Evolutionary conservation across 2,329 filamentous ascomycete species (phyloP), one percentile per base, ranked within the genome.

Genomic region (Xylogone sp.): DNA sequence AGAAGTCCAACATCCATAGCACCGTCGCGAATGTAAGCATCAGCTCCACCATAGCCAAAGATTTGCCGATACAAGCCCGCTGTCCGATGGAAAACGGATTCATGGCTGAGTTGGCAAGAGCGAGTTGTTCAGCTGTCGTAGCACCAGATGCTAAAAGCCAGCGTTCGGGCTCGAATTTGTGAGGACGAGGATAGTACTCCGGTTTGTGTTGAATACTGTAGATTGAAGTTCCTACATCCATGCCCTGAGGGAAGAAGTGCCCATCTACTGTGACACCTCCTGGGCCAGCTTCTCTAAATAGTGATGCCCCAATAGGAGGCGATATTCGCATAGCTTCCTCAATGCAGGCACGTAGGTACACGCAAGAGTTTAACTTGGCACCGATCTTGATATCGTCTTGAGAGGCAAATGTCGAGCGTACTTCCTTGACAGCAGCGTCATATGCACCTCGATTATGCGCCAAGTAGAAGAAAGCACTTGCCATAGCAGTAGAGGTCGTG

Each of bases 161-260:
- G 19, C 75, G 68, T 58, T 76, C 72, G 1, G 74, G 74, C 13
- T 69, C 53, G 54, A 68, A 77, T 1, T 54, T 51, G 47, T 68
- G 66, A 1, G 74, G 68, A 24, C 68, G 58, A 1, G 69, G 68
- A 59, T 71, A 76, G 63, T 75, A 75, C 8, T 64, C 52, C 2
- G 67, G 57, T 48, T 75, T 69, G 27, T 73, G 71, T 51, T 76
- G 73, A 39, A 75, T 69, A 1, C 69, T 67, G 62, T 72, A 76
- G 16, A 68, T 66, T 1, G 70, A 68, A 4, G 71, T 72, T 1
- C 73, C 73, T 42, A 71, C 69, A 52, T 73, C 67, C 12, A 68
- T 70, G 8, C 74, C 74, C n/a, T 62, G 65, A 1, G 73, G 68
- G 18, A 70, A 50, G 19, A 48, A 50, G 2, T 59, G 27, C 13